These are phyloP conservation scores for Boletus albobrunnescens DNA, from an alignment of 1,284 basidiomycete species.

Conservation along the genomic window DNA sequence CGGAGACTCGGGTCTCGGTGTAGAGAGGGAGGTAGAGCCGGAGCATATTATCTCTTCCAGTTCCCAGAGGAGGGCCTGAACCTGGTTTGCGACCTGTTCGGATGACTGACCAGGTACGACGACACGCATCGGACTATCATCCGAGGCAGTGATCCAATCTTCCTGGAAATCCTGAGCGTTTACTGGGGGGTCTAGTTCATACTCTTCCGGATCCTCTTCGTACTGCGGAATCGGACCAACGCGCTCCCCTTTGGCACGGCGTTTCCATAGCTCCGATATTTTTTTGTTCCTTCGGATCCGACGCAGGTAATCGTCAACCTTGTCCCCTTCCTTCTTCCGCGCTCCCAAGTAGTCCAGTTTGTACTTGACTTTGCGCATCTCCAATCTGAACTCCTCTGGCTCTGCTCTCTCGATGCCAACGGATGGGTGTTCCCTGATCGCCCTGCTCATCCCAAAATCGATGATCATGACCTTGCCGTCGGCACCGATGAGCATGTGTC, in stretches of 20 bases:
- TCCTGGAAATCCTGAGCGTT: conserved; percentile 31
- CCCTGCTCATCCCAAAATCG: conserved; percentile 50
- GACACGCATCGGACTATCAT: conserved; percentile 33
- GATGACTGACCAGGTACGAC: conserved; percentile 38
- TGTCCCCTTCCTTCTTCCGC: conserved; percentile 28
- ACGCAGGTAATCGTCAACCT: conserved; percentile 30
- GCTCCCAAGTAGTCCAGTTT: conserved; percentile 40
- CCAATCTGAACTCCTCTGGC: conserved; percentile 42
- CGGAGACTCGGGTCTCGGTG: not conserved
- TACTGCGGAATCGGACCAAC: conserved; percentile 34
- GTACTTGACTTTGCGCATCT: conserved; percentile 54
- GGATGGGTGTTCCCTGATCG: conserved; percentile 35
- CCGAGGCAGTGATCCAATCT: conserved; percentile 33
- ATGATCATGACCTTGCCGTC: conserved; percentile 54
- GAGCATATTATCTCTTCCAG: conserved; percentile 21
- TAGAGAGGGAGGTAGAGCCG: not conserved
- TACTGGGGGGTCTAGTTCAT: conserved; percentile 29
- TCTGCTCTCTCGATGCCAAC: conserved; percentile 38
- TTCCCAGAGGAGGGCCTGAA: conserved; percentile 21
- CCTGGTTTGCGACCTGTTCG: conserved; percentile 24
- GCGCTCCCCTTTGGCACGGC: conserved; percentile 32
- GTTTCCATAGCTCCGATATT: conserved; percentile 30
- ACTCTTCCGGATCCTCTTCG: conserved; percentile 35
- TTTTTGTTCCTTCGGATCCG: conserved; percentile 29
- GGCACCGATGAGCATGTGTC: conserved; percentile 55